Evolutionary conservation across 1,139 yeast genomes (phyloP).

Genomic region (Scheffersomyces titani): DNA sequence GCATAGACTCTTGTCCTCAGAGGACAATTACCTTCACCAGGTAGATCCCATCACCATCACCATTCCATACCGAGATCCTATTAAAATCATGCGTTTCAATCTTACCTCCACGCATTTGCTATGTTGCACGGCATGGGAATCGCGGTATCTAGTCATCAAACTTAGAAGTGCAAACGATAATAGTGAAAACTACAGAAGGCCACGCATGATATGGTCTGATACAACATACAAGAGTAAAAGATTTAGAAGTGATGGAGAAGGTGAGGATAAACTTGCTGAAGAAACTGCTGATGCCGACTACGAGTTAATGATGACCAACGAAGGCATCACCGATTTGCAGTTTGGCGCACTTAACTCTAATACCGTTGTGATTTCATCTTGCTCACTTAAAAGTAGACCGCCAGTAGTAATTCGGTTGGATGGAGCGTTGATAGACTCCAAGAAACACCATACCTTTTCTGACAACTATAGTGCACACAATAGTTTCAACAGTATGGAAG

Average conservation of each 20-base stretch:
- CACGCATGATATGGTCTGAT: conserved; percentile 59
- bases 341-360: conserved; percentile 47
- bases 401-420: conserved; percentile 38
- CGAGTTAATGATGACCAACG: conserved; percentile 60
- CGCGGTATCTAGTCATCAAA: conserved; percentile 74
- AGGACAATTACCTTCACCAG: conserved; percentile 20
- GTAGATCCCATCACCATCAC: conserved; percentile 71
- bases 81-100: conserved; percentile 72
- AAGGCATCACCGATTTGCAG: conserved; percentile 84
- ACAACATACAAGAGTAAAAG: conserved; percentile 17
- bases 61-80: conserved; percentile 83
- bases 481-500: conserved; percentile 17
- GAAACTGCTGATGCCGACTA: conserved; percentile 22
- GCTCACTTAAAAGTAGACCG: conserved; percentile 39
- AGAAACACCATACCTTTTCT: conserved; percentile 5
- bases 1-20: conserved; percentile 43
- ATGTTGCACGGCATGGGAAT: conserved; percentile 83
- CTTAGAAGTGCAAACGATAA: conserved; percentile 41
- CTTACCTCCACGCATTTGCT: conserved; percentile 67
- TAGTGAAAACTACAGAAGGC: conserved; percentile 45
- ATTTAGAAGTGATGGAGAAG: conserved; percentile 16
- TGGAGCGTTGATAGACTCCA: conserved; percentile 35
- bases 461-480: conserved; percentile 15
- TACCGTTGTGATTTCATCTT: conserved; percentile 37
- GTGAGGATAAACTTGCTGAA: conserved; percentile 12